Evolutionary conservation across 1,284 basidiomycete genomes (phyloP).

Genomic region (Bjerkandera adusta): DNA sequence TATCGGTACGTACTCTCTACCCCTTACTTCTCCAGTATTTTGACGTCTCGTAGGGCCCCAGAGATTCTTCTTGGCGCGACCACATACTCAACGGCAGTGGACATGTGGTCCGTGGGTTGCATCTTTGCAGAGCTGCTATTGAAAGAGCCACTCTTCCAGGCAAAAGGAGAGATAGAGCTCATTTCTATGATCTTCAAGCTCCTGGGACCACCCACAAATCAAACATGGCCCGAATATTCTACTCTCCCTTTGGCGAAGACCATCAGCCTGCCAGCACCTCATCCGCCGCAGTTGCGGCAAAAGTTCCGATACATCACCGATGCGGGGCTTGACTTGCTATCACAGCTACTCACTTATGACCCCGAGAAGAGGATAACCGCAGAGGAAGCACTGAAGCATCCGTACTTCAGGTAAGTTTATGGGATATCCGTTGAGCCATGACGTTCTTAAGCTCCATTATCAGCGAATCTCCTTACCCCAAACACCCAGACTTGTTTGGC

Average conservation of each 20-base stretch:
- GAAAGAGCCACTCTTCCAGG: slow-evolving; percentile 93
- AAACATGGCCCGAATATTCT: slow-evolving; percentile 85
- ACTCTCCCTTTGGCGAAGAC: slow-evolving; percentile 79
- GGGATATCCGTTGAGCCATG: too few relatives aligned
- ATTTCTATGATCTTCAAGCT: slow-evolving; percentile 92
- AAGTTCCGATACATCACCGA: slow-evolving; percentile 81
- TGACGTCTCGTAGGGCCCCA: slow-evolving; percentile 65
- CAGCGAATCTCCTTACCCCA: slow-evolving; percentile 92
- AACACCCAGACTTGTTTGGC: slow-evolving; percentile 96
- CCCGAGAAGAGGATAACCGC: slow-evolving; percentile 84
- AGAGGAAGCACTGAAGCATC: slow-evolving; percentile 86
- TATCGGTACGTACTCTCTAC: slow-evolving; percentile 72
- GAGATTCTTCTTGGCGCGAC: slow-evolving; percentile 93
- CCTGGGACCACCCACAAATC: slow-evolving; percentile 84
- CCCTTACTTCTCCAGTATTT: neutral
- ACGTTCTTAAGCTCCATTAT: too few relatives aligned
- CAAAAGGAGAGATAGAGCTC: slow-evolving; percentile 94
- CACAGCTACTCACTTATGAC: slow-evolving; percentile 85
- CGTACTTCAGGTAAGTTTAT: slow-evolving; percentile 80
- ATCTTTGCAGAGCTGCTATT: slow-evolving; percentile 96
- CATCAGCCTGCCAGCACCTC: slow-evolving; percentile 76
- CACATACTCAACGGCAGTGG: slow-evolving; percentile 93
- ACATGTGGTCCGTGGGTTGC: slow-evolving; percentile 99
- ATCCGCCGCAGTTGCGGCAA: slow-evolving; percentile 67
- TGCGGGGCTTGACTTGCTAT: slow-evolving; percentile 86